Percentiles rank a stretch among this genome's conserved stretches.
phyloP scores from a whole-genome alignment of 106 monocot species.

The Apostasia ramifera region DNA sequence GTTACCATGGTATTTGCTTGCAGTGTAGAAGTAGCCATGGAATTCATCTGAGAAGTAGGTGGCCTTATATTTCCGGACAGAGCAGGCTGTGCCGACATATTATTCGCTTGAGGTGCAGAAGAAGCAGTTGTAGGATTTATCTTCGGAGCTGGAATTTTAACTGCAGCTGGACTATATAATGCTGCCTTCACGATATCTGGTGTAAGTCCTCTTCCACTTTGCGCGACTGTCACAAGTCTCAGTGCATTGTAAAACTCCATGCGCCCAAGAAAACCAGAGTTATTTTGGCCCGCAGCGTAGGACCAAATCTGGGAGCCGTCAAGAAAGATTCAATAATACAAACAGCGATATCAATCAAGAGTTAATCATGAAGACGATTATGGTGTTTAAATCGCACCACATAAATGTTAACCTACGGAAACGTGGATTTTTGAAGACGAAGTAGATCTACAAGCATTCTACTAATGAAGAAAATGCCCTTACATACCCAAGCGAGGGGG shows the following conservation, averaged over 20 bases:
- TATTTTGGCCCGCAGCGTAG: conserved; percentile 50
- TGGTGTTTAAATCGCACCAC: neutral
- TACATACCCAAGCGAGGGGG: too few species aligned
- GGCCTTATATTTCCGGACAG: neutral
- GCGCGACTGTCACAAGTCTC: conserved; percentile 86
- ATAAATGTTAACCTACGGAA: neutral
- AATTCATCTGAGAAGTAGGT: conserved; percentile 45
- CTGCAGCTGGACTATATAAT: conserved; percentile 79
- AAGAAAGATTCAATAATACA: neutral
- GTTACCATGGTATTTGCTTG: conserved; percentile 2
- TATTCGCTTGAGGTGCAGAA: conserved; percentile 14
- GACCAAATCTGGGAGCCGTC: conserved; percentile 5
- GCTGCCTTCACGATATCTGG: conserved; percentile 87
- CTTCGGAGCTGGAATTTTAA: conserved; percentile 82
- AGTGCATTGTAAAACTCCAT: conserved; percentile 78
- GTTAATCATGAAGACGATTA: neutral
- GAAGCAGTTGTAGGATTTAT: conserved; percentile 38
- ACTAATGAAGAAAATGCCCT: neutral
- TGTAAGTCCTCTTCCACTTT: conserved; percentile 67
- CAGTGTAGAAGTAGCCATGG: conserved; percentile 7
- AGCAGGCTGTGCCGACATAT: neutral
- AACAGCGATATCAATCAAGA: neutral
- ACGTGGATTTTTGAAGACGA: neutral
- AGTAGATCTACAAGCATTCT: conserved; percentile 6
- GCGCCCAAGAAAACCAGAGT: conserved; percentile 76